Conservation (phyloP, 352 stramenopile genomes). For the Pythium grandisporangium region DNA sequence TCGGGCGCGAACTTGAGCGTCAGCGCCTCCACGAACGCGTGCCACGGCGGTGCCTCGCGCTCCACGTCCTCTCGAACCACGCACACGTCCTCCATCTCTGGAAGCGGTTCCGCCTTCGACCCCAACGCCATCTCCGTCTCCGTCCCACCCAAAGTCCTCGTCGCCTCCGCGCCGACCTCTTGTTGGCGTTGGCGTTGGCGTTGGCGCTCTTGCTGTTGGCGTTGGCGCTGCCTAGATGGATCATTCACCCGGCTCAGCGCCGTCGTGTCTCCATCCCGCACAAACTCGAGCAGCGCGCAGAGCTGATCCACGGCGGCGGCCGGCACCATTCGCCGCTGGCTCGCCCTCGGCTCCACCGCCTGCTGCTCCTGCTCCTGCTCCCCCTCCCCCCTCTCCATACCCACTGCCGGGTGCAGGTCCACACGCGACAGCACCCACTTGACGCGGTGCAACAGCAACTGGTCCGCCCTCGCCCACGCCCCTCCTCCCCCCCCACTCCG, state of each 20-base stretch:
- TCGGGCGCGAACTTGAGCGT: constrained; percentile 62
- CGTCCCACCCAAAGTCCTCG: too few species aligned
- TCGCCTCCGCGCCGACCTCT: too few species aligned
- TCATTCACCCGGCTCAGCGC: constrained; percentile 40
- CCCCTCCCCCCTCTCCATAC: too few species aligned
- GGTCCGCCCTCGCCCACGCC: constrained; percentile 26
- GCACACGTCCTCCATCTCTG: too few species aligned
- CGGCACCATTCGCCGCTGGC: not conserved
- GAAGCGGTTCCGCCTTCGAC: too few species aligned
- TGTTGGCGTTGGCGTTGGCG: not conserved
- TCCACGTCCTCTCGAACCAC: constrained; percentile 31
- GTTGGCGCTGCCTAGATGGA: constrained; percentile 20
- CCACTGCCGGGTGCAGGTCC: constrained; percentile 21
- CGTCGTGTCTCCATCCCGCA: constrained; percentile 38
- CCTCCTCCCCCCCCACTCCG: not conserved
- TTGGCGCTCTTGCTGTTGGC: not conserved
- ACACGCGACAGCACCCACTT: constrained; percentile 74
- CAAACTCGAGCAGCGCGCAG: constrained; percentile 69
- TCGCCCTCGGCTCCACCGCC: not conserved
- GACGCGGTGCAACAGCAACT: constrained; percentile 57
- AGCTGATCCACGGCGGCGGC: constrained; percentile 41
- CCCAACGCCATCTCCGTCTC: too few species aligned
- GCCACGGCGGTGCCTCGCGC: constrained; percentile 29
- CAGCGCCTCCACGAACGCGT: constrained; percentile 46
- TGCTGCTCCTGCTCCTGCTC: constrained; percentile 7